Evolutionary conservation across 1,284 basidiomycete genomes (phyloP).

Genomic region (Chondrostereum purpureum): DNA sequence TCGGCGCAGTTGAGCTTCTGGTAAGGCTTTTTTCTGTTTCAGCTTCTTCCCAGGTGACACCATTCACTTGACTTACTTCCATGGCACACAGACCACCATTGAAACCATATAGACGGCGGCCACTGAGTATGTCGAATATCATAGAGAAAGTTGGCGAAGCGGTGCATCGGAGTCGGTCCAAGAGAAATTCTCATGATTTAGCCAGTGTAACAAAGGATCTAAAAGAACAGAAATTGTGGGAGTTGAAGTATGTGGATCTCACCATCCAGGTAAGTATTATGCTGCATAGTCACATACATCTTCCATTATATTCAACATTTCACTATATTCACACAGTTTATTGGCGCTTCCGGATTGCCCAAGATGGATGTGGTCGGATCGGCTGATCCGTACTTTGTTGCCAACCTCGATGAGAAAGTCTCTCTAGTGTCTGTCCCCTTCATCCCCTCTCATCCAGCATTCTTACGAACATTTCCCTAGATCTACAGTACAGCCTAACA

Average conservation of each 20-base stretch:
- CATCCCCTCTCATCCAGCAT: slow-evolving; percentile 2
- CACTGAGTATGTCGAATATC: slow-evolving; percentile 30
- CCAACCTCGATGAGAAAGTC: slow-evolving; percentile 54
- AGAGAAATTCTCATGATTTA: slow-evolving; percentile 23
- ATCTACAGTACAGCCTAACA: slow-evolving; percentile 56
- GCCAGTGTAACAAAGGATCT: slow-evolving; percentile 23
- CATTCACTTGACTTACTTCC: too few relatives aligned
- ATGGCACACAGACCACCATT: too few relatives aligned
- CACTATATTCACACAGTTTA: slow-evolving; percentile 40
- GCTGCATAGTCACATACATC: too few relatives aligned
- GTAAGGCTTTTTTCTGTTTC: too few relatives aligned
- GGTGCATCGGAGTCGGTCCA: slow-evolving; percentile 24
- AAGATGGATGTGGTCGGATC: slow-evolving; percentile 64
- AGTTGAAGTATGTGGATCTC: slow-evolving; percentile 41
- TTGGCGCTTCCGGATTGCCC: slow-evolving; percentile 59
- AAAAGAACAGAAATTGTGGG: slow-evolving; percentile 26
- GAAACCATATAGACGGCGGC: too few relatives aligned
- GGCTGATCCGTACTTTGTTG: slow-evolving; percentile 68
- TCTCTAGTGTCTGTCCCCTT: slow-evolving; percentile 48
- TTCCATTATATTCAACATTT: neutral
- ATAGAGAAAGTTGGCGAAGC: slow-evolving; percentile 26
- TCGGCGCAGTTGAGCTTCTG: too few relatives aligned
- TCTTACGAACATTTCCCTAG: slow-evolving; percentile 27
- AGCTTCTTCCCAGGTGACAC: too few relatives aligned
- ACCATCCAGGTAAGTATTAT: slow-evolving; percentile 40